These are phyloP conservation scores for Mycena galopus DNA, from an alignment of 768 basidiomycete genomes.

Conservation along the genomic window DNA sequence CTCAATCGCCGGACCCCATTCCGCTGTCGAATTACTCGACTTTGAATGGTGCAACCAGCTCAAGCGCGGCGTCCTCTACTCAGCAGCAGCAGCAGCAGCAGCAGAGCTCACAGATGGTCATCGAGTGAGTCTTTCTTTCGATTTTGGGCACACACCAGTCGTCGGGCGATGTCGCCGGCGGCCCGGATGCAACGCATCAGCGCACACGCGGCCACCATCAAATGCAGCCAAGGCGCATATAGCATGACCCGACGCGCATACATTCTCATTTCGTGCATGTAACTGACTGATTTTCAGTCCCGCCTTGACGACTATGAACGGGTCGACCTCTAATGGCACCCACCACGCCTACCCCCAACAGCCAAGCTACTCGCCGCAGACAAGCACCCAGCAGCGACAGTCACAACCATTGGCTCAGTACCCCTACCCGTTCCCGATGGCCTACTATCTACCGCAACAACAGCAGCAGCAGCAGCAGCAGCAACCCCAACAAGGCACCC, in stretches of 20 bases:
- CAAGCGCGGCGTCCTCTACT: slow-evolving; percentile 45
- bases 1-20: slow-evolving; percentile 39
- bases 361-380: slow-evolving; percentile 54
- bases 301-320: slow-evolving; percentile 69
- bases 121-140: slow-evolving; percentile 68
- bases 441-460: slow-evolving; percentile 36
- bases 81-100: slow-evolving; percentile 25
- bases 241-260: background rate
- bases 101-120: slow-evolving; percentile 62
- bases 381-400: slow-evolving; percentile 51
- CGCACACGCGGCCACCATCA: slow-evolving; percentile 3
- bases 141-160: background rate
- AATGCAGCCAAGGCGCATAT: background rate
- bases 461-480: slow-evolving; percentile 51
- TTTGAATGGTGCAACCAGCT: slow-evolving; percentile 41
- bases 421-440: slow-evolving; percentile 26
- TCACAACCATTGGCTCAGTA: slow-evolving; percentile 43
- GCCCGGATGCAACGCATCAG: background rate
- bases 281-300: slow-evolving; percentile 58
- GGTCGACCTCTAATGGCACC: slow-evolving; percentile 55
- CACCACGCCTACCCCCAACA: slow-evolving; percentile 60
- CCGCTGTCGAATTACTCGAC: slow-evolving; percentile 37
- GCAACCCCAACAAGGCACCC: slow-evolving; percentile 64
- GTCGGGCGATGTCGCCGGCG: background rate
- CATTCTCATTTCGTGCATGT: slow-evolving; percentile 6